Evolutionary conservation across 352 stramenopile genomes (phyloP), one percentile per base, ranked within the genome.

Genomic region (Pseudoperonospora humuli): DNA sequence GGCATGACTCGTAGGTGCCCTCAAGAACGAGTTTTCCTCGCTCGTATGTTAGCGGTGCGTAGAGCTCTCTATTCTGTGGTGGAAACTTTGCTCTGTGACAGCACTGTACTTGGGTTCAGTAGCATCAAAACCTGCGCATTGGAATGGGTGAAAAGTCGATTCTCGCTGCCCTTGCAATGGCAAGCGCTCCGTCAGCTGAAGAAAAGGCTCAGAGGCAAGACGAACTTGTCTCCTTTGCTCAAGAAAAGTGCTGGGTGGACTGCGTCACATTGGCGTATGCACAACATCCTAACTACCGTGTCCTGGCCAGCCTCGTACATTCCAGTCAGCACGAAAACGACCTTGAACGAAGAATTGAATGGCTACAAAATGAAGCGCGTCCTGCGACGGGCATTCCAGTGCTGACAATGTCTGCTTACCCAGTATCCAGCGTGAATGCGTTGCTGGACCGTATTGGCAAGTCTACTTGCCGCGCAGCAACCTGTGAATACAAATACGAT

Each of bases 401-500:
- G 34, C 60, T 88, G 20, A 85, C 79, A 5, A 92, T 92, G 79
- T 73, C 75, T 15, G 79, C 76, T 13, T 87, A 89, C 33, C 76
- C 79, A 6, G 64, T 83, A 23, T 64, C 59, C 19, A 89, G 73
- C 47, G 51, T 92, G n/a, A 35, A 44, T 0, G 50, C 67, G 5
- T 64, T 81, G 3, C 11, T 84, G 10, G 51, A 54, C 18, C 75
- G 74, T n/a, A 61, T 83, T 2, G 37, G 20, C 1, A 85, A 82
- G 37, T 65, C 58, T 19, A 35, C 41, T 5, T 39, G 39, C 18
- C 43, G 41, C 29, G 57, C 49, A 13, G 76, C 72, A 9, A 79
- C 77, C 4, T 87, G 75, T 37, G 79, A 92, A 39, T 89, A 69
- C 70, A 92, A 92, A 49, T 92, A 92, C 46, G 79, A 92, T 53